Base-by-base conservation (phyloP, 768 basidiomycete genomes). In the Myochromella boudieri region DNA sequence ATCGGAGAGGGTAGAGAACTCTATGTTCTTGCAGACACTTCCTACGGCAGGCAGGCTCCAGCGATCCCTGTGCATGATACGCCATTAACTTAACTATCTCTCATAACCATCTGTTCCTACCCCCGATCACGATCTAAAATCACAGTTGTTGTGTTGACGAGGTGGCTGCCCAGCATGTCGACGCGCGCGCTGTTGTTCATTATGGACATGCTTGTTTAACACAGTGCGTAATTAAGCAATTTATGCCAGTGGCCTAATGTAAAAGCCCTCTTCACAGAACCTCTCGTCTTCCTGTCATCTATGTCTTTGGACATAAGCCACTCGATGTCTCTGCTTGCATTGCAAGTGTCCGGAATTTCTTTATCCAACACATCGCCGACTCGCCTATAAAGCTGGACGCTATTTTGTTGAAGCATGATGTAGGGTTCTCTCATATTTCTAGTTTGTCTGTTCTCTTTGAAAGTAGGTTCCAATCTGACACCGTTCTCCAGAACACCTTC, bases 131-230 rank as follows among this genome's bases (percentile, higher is more conserved):
- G 40, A 27, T 20, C 6, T 41, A 17, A 14, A 31, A 15, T 17
- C 33, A 12, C 58, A 94, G 95, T 58, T 99, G 97, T 59, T 98
- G 97, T 61, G 92, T 95, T 2, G 97, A 99, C 59, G 91, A 97
- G 56, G 87, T 98, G 4, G 88, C 94, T 4, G 94, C 95, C 3
- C 86, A 93, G 57, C 97, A 99, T 60, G 84, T 94, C 37, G 84
- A 94, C 53, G 92, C 94, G 0, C 91, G 97, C 60, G 81, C 85
- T 6, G 76, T 97, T 52, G 85, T 99, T 2, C 95, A 99, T 60
- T 97, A 97, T 59, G 95, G 95, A 1, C 90, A 97, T 70, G 94
- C 95, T 0, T 99, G 97, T 64, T 80, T 97, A 73, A 92, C 88
- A 62, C 81, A 85, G 93, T 95, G 56, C 53, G 91, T 74, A 26